phyloP scores from a whole-genome alignment of 148 eudicot genomes.

The Mesembryanthemum crystallinum region DNA sequence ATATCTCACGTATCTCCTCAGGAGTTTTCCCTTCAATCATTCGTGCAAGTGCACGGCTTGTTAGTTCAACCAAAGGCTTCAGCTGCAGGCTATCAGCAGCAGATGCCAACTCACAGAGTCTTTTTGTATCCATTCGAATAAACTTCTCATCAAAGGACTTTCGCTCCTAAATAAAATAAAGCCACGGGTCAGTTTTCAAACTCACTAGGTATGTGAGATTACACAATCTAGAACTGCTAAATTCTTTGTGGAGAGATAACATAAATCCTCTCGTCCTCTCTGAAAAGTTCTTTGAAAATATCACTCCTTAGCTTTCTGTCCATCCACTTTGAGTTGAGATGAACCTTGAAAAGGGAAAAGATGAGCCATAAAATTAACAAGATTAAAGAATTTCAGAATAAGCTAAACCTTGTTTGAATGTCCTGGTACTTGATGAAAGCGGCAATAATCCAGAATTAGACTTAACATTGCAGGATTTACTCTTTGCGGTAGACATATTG shows the following conservation, averaged over 20 bases:
- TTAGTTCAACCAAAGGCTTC: conserved; percentile 82
- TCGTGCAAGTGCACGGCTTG: conserved; percentile 88
- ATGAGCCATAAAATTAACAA: background rate
- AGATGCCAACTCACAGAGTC: conserved; percentile 87
- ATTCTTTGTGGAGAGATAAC: background rate
- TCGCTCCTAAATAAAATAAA: conserved; percentile 52
- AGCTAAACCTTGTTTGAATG: conserved; percentile 73
- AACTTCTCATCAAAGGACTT: conserved; percentile 85
- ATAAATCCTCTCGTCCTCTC: background rate
- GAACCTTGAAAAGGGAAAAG: background rate
- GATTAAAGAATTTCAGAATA: background rate
- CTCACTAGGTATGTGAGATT: background rate
- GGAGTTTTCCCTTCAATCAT: conserved; percentile 82
- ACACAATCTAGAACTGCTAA: background rate
- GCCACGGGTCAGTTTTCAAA: conserved; percentile 14
- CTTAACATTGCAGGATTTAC: conserved; percentile 71
- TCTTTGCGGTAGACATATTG: conserved; percentile 76
- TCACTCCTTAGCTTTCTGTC: background rate
- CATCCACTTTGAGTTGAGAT: background rate
- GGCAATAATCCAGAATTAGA: conserved; percentile 83
- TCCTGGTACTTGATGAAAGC: conserved; percentile 86
- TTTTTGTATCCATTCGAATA: conserved; percentile 76
- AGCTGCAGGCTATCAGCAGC: conserved; percentile 87
- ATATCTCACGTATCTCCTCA: conserved; percentile 92
- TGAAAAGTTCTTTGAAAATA: background rate